A percentile compares a stretch with the other conserved stretches of the same genome.
phyloP scores from a whole-genome alignment of 805 yeast species.

The Myxozyma sirexii region DNA sequence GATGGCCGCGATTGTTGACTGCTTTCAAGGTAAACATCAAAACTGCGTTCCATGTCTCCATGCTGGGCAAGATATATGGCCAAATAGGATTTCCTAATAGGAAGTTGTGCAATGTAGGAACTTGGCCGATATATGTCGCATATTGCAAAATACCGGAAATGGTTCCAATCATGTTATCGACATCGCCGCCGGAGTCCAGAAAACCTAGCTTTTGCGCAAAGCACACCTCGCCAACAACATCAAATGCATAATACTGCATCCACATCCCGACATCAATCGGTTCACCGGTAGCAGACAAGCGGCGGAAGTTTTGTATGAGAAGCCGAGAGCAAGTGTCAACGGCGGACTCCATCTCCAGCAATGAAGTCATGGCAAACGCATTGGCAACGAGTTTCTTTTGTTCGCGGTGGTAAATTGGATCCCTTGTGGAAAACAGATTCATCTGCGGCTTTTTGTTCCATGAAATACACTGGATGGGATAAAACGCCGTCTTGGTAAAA shows the following conservation, averaged over 20 bases:
- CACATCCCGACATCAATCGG: not conserved
- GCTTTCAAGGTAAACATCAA: slow-evolving; percentile 5
- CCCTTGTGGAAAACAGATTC: not conserved
- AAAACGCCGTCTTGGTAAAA: slow-evolving; percentile 7
- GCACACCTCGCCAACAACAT: slow-evolving; percentile 8
- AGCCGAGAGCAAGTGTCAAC: slow-evolving; percentile 3
- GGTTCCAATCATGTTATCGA: slow-evolving; percentile 7
- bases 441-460: slow-evolving; percentile 24
- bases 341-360: slow-evolving; percentile 6
- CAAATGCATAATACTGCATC: slow-evolving; percentile 13
- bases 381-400: slow-evolving; percentile 13
- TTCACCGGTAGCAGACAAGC: not conserved
- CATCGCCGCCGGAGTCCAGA: slow-evolving; percentile 9
- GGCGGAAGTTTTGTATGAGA: not conserved
- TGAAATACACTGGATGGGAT: slow-evolving; percentile 6
- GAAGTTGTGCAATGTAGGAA: not conserved
- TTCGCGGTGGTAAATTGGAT: slow-evolving; percentile 10
- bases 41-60: slow-evolving; percentile 5
- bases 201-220: slow-evolving; percentile 5
- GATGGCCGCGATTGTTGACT: slow-evolving; percentile 2
- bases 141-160: slow-evolving; percentile 1
- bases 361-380: slow-evolving; percentile 1
- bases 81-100: slow-evolving; percentile 5
- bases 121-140: not conserved
- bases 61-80: slow-evolving; percentile 1